Base-by-base conservation (phyloP, 2,329 filamentous ascomycete genomes). In the Alternaria conjuncta region DNA sequence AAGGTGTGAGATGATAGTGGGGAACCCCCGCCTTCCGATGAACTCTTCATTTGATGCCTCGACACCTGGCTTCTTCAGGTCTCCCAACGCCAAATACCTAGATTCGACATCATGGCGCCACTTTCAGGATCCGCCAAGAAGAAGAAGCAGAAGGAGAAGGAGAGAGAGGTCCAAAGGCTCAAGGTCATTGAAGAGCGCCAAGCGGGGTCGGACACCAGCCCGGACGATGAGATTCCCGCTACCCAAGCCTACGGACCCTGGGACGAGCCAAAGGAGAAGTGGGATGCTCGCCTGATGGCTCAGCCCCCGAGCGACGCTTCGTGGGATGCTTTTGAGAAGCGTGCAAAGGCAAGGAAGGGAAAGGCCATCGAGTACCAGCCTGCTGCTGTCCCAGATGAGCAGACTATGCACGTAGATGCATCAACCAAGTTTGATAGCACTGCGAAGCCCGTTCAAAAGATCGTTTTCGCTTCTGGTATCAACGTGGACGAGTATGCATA, bases 371-470 rank as follows among this genome's bases (percentile, higher is more conserved):
- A 41, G 7, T 53, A 57, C 20, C 43, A 57, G 43, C 55, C 43
- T 3, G 28, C 44, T 32, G 55, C 43, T 3, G 13, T 49, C 23
- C 13, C 55, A 26, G 43, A 57, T 36, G 55, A 57, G 21, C 43
- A 57, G 18, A 47, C 44, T 20, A 15, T 57, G 20, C 55, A 50
- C 36, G 44, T 57, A 50, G 55, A 57, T 50, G 43, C 44, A 26
- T 57, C 55, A 5, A 55, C 53, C 53, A 55, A 55, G 25, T 55
- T 55, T 15, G 53, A 55, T 45, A 55, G 53, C 53, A 55, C 53
- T 12, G 36, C 53, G 18, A 55, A 55, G n/a, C 53, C 53, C 43
- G 53, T 55, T 20, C 53, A 55, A 20, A 55, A 55, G 53, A 43
- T 55, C 5, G 53, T 55, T 2, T 55, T 55, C 12, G 36, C 53